Conservation (phyloP, 2,329 filamentous ascomycete genomes). For the Hysterium pulicare region DNA sequence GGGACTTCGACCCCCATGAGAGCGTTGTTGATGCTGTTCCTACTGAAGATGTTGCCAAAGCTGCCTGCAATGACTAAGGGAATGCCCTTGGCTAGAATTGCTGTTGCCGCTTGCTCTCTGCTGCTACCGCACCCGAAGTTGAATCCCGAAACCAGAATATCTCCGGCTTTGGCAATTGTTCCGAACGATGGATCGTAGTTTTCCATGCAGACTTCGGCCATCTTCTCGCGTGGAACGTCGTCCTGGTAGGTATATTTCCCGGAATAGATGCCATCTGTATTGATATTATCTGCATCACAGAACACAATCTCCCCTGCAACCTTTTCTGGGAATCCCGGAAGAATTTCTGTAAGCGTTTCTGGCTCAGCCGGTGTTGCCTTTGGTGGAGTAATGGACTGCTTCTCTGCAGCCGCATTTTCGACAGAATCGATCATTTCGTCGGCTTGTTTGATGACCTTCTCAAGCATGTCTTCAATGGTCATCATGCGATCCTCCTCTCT, state of each 20-base stretch:
- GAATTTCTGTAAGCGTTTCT: slow-evolving; percentile 61
- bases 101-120: slow-evolving; percentile 84
- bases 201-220: slow-evolving; percentile 89
- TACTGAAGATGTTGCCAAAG: slow-evolving; percentile 79
- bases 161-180: slow-evolving; percentile 60
- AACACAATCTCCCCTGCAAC: slow-evolving; percentile 86
- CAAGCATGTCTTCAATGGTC: slow-evolving; percentile 66
- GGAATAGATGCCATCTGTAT: slow-evolving; percentile 90
- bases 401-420: slow-evolving; percentile 30
- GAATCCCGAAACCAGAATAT: slow-evolving; percentile 81
- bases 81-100: slow-evolving; percentile 76
- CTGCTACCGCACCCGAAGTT: slow-evolving; percentile 85
- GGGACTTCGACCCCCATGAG: slow-evolving; percentile 70
- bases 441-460: slow-evolving; percentile 66
- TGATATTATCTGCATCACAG: slow-evolving; percentile 80
- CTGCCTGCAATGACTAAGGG: slow-evolving; percentile 76
- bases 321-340: slow-evolving; percentile 81
- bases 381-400: slow-evolving; percentile 29
- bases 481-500: slow-evolving; percentile 61
- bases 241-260: slow-evolving; percentile 93
- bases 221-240: slow-evolving; percentile 68
- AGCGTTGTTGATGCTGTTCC: slow-evolving; percentile 78
- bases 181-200: slow-evolving; percentile 82
- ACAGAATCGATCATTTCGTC: slow-evolving; percentile 59
- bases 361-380: slow-evolving; percentile 25